phyloP scores from a whole-genome alignment of 495 filamentous ascomycete genomes.

The Hypoxylon fragiforme region DNA sequence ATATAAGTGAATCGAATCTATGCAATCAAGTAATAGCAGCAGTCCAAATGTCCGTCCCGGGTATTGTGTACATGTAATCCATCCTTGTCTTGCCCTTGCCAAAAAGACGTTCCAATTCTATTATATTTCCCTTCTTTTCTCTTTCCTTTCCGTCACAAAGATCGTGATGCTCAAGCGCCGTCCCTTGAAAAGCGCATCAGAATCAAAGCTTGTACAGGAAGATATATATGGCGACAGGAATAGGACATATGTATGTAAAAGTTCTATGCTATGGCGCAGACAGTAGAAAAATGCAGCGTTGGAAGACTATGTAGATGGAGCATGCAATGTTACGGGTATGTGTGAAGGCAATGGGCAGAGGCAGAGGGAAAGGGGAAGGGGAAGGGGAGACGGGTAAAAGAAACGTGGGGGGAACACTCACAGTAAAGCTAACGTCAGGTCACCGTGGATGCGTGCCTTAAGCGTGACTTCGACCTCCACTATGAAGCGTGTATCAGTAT shows the following conservation, averaged over 20 bases:
- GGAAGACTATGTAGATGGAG: too few relatives aligned
- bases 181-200: constrained; percentile 32
- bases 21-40: too few relatives aligned
- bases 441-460: constrained; percentile 92
- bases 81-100: neutral
- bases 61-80: constrained; percentile 6
- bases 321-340: too few relatives aligned
- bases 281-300: too few relatives aligned
- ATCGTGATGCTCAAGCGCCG: constrained; percentile 19
- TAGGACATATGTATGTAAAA: too few relatives aligned
- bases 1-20: neutral
- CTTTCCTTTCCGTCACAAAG: too few relatives aligned
- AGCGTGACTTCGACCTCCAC: constrained; percentile 89
- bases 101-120: neutral
- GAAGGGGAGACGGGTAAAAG: constrained; percentile 1
- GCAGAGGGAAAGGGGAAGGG: neutral
- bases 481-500: too few relatives aligned
- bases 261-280: constrained; percentile 15
- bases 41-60: neutral
- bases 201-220: constrained; percentile 19
- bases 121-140: neutral
- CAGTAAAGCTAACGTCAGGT: constrained; percentile 83
- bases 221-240: neutral
- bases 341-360: constrained; percentile 17
- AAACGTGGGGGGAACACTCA: constrained; percentile 48